Base-by-base conservation (phyloP, 2,329 filamentous ascomycete species). In the Clonostachys rhizophaga region DNA sequence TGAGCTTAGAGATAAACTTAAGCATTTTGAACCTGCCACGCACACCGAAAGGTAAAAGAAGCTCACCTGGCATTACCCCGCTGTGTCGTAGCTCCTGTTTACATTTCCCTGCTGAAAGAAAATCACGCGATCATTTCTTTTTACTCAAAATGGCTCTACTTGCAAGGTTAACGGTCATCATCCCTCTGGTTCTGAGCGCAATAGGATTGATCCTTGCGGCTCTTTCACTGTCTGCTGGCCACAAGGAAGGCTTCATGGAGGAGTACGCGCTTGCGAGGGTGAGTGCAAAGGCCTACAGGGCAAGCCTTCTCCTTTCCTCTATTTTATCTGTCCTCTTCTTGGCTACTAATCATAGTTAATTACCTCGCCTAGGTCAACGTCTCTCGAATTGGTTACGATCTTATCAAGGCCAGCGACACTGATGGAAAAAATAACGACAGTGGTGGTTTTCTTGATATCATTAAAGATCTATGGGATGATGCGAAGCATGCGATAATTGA, bases 261-360 rank as follows among this genome's bases (percentile, higher is more conserved):
- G 66, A 71, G 36, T 71, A 70, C 52, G 67, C 64, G 44, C 54
- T 72, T 41, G 56, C 67, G 34, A 59, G 69, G 50, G 68, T 70
- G 53, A 48, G 65, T 53, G 24, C 4, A 30, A 40, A 16, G 6
- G 33, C 13, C 17, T 40, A 20, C 10, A 33, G 4, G 11, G 24
- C 24, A 3, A 16, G 24, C 24, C 24, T 10, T 30, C 24, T 30
- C 24, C 24, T 30, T 9, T 30, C 24, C 8, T 10, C 9, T 10
- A 10, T 9, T 30, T 30, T 30, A 5, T 30, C 9, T 10, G 10
- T 30, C 24, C 24, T 30, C 14, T 33, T 30, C 41, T 30, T n/a
- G 43, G 17, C n/a, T 17, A 34, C 14, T 49, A 52, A 18, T 52
- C 47, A 24, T 6, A 5, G 9, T 10, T 4, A 30, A 10, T 18